Percentiles rank a stretch among this genome's conserved stretches.
Conservation (phyloP, 2,329 filamentous ascomycete genomes). For the Rhinocladiella mackenziei region DNA sequence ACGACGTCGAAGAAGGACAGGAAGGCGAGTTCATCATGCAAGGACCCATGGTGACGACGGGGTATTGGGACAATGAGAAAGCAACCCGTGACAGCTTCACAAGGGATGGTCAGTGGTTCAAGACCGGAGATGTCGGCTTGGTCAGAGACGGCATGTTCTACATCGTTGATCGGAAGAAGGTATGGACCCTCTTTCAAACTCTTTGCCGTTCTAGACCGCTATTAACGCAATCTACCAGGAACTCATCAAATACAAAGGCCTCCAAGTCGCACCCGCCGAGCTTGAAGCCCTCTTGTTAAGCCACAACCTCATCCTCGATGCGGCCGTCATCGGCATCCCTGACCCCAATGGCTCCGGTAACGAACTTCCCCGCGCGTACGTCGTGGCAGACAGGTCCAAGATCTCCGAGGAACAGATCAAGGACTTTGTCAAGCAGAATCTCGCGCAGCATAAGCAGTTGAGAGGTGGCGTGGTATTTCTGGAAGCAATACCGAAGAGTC, state of each 20-base stretch:
- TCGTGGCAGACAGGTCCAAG: constrained; percentile 35
- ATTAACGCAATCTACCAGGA: constrained; percentile 35
- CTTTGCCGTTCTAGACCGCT: too few relatives aligned
- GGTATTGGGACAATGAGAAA: constrained; percentile 31
- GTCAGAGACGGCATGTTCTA: constrained; percentile 77
- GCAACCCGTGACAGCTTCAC: constrained; percentile 30
- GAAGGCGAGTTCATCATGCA: constrained; percentile 60
- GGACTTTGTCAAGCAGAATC: constrained; percentile 31
- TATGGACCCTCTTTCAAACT: too few relatives aligned
- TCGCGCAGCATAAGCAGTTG: constrained; percentile 36
- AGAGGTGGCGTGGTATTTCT: constrained; percentile 38
- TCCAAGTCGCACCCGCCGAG: constrained; percentile 49
- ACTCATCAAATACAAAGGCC: constrained; percentile 53
- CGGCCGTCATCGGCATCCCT: constrained; percentile 44
- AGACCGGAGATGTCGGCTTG: constrained; percentile 80
- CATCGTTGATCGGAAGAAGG: constrained; percentile 81
- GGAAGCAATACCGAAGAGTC: constrained; percentile 38
- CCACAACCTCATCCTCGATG: constrained; percentile 42
- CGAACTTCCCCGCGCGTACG: constrained; percentile 43
- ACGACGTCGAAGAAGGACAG: constrained; percentile 40
- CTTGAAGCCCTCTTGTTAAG: constrained; percentile 44
- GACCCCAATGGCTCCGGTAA: constrained; percentile 34
- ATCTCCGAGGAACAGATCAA: constrained; percentile 34
- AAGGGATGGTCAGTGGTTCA: constrained; percentile 71
- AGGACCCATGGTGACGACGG: constrained; percentile 48